A percentile compares a stretch with the other conserved stretches of the same genome.
phyloP scores from a whole-genome alignment of 306 rosid genomes.

The Corylus heterophylla region DNA sequence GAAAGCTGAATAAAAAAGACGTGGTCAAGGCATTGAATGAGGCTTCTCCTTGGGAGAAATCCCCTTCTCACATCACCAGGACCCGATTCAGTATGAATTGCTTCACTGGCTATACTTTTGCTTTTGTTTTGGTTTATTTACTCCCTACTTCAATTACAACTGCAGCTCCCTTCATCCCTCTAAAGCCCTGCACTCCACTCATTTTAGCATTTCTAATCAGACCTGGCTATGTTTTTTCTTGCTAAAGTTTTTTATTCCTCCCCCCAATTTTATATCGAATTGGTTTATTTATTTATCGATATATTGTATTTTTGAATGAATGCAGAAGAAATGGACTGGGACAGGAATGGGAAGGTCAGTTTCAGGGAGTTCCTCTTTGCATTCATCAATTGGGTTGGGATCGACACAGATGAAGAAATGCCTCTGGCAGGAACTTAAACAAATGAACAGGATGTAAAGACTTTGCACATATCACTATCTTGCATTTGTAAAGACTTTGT shows the following conservation, averaged over 20 bases:
- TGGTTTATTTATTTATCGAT: slow-evolving; percentile 8
- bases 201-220: neutral
- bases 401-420: slow-evolving; percentile 62
- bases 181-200: neutral
- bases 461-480: slow-evolving; percentile 14
- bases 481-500: neutral
- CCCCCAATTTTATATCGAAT: slow-evolving; percentile 8
- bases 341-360: slow-evolving; percentile 70
- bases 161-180: neutral
- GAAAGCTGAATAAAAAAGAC: slow-evolving; percentile 75
- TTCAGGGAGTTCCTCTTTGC: slow-evolving; percentile 86
- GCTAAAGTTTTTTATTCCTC: neutral
- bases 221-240: slow-evolving; percentile 4
- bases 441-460: neutral
- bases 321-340: slow-evolving; percentile 90
- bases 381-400: slow-evolving; percentile 81
- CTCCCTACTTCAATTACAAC: neutral
- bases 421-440: slow-evolving; percentile 19
- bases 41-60: slow-evolving; percentile 64
- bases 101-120: slow-evolving; percentile 24
- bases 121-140: neutral
- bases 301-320: slow-evolving; percentile 1
- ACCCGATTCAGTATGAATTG: slow-evolving; percentile 61
- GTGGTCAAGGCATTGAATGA: slow-evolving; percentile 69
- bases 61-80: slow-evolving; percentile 64